Conservation (phyloP, 768 basidiomycete genomes). For the Xerocomellus dryophilus region DNA sequence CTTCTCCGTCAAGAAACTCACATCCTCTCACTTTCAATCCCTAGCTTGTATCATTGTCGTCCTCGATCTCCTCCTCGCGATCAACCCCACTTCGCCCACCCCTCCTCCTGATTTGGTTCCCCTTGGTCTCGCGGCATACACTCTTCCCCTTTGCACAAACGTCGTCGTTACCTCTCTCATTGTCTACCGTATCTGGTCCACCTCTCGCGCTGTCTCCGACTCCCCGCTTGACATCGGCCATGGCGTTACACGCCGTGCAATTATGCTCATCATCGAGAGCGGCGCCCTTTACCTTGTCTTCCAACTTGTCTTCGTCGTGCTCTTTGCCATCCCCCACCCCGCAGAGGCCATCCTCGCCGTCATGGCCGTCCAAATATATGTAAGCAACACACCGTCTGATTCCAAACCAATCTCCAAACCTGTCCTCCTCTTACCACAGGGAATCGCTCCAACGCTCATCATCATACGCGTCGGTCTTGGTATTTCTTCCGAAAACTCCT, state of each 20-base stretch:
- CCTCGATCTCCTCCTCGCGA: constrained; percentile 29
- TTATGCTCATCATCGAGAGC: constrained; percentile 39
- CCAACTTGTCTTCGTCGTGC: constrained; percentile 41
- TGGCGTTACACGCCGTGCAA: constrained; percentile 25
- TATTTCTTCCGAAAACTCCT: constrained; percentile 25
- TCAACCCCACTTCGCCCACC: constrained; percentile 29
- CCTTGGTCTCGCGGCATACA: constrained; percentile 35
- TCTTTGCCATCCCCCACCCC: constrained; percentile 33
- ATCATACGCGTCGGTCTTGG: constrained; percentile 35
- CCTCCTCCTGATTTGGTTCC: constrained; percentile 37
- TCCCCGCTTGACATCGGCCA: constrained; percentile 10
- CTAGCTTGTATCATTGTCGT: constrained; percentile 32
- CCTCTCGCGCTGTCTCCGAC: constrained; percentile 13
- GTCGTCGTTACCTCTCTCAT: constrained; percentile 42
- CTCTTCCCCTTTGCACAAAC: constrained; percentile 42
- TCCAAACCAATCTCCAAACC: not conserved
- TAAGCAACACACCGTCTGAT: constrained; percentile 17
- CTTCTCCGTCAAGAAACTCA: not conserved
- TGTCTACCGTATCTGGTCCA: constrained; percentile 37
- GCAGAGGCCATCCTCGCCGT: constrained; percentile 38
- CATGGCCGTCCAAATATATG: constrained; percentile 41
- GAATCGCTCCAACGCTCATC: constrained; percentile 36
- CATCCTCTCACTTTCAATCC: not conserved
- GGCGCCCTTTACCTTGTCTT: constrained; percentile 39
- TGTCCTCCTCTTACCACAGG: constrained; percentile 16